A percentile compares a stretch with the other conserved stretches of the same genome.
phyloP scores from a whole-genome alignment of 345 rosid genomes.

The Citrus australasica region DNA sequence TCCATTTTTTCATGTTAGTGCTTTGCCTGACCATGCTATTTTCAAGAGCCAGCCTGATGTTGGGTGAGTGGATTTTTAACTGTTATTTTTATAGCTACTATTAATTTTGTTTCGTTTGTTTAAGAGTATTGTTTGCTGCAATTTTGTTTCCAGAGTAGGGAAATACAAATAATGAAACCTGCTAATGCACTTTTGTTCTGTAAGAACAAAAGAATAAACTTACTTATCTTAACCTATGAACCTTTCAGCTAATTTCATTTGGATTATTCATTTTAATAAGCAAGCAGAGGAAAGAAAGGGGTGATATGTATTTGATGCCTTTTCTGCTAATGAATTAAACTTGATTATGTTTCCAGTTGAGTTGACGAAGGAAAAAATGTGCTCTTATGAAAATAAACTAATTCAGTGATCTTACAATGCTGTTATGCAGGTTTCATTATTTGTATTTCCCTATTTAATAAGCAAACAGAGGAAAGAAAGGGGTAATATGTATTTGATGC shows the following conservation, averaged over 20 bases:
- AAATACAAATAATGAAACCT: not conserved
- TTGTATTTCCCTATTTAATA: too few species aligned
- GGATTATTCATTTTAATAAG: not conserved
- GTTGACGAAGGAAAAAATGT: not conserved
- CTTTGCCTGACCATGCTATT: slow-evolving; percentile 71
- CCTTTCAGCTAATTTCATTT: not conserved
- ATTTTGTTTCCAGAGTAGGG: not conserved
- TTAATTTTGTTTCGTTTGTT: not conserved
- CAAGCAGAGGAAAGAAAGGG: not conserved
- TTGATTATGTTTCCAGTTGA: not conserved
- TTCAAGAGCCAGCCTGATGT: slow-evolving; percentile 97
- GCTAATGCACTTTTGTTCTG: not conserved
- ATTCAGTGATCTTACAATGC: not conserved
- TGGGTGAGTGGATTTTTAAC: slow-evolving; percentile 54
- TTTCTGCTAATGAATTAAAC: not conserved
- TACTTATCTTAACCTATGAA: not conserved
- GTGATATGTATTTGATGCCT: not conserved
- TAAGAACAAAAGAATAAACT: not conserved
- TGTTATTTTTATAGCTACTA: not conserved
- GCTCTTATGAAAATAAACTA: not conserved
- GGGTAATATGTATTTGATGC: not conserved
- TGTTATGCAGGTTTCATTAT: too few species aligned
- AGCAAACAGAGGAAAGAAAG: not conserved
- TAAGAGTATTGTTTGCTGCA: not conserved
- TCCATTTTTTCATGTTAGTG: slow-evolving; percentile 94